phyloP scores from a whole-genome alignment of 495 filamentous ascomycete species.

The Cercophora scortea region DNA sequence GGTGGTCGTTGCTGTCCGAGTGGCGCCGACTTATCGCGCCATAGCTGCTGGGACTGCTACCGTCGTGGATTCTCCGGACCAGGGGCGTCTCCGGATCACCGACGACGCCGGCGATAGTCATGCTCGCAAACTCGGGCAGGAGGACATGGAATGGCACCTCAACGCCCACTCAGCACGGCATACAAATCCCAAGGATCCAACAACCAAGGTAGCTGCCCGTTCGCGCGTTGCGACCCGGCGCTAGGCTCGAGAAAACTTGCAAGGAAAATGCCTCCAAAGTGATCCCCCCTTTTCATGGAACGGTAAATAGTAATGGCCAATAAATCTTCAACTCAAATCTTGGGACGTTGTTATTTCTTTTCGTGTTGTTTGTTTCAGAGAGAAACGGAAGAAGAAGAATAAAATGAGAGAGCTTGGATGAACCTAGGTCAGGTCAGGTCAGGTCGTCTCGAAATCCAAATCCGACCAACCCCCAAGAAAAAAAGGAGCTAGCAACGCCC shows the following conservation, averaged over 20 bases:
- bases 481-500: too few species aligned
- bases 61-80: neutral
- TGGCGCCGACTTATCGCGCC: neutral
- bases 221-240: neutral
- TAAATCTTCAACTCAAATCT: too few species aligned
- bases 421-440: too few species aligned
- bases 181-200: neutral
- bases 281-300: too few species aligned
- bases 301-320: too few species aligned
- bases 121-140: neutral
- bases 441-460: too few species aligned
- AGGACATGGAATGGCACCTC: neutral
- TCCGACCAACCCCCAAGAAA: too few species aligned
- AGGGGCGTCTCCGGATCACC: constrained; percentile 3
- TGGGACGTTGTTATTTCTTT: too few species aligned
- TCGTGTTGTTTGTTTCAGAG: too few species aligned
- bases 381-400: too few species aligned
- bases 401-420: too few species aligned
- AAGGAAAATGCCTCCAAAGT: too few species aligned
- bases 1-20: neutral
- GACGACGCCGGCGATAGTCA: constrained; percentile 1
- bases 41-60: neutral
- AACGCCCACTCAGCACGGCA: neutral
- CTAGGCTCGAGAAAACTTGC: neutral
- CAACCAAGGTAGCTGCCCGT: neutral